These are phyloP conservation scores for Glycine soja DNA, from an alignment of 306 rosid species.

Conservation along the genomic window DNA sequence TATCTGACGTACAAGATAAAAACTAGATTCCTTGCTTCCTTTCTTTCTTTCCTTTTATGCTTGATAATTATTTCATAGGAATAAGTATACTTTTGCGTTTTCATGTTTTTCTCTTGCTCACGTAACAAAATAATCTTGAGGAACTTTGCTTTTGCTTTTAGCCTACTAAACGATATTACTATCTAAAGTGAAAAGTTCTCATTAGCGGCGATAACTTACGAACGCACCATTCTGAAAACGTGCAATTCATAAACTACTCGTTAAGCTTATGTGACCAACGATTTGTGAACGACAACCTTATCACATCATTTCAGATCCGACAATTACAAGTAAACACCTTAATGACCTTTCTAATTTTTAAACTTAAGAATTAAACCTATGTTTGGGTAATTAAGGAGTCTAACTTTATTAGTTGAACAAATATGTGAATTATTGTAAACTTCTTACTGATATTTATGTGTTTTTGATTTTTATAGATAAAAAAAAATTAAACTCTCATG, in stretches of 20 bases:
- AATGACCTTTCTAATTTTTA: too few relatives aligned
- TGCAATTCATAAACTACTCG: neutral
- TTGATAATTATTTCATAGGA: slow-evolving; percentile 9
- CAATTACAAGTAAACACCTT: neutral
- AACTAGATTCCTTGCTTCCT: neutral
- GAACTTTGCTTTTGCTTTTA: slow-evolving; percentile 33
- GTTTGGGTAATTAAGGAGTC: too few relatives aligned
- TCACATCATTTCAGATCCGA: neutral
- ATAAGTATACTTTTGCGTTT: neutral
- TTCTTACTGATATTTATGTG: too few relatives aligned
- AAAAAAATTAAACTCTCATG: too few relatives aligned
- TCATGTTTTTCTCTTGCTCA: slow-evolving; percentile 30
- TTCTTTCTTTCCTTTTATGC: slow-evolving; percentile 20
- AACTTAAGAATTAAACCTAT: too few relatives aligned
- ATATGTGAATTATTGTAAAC: too few relatives aligned
- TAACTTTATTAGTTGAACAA: too few relatives aligned
- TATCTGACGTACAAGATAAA: too few relatives aligned
- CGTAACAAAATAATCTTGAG: slow-evolving; percentile 1
- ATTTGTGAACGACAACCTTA: neutral
- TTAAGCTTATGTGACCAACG: too few relatives aligned
- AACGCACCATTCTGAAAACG: too few relatives aligned
- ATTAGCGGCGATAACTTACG: neutral
- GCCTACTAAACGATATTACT: neutral
- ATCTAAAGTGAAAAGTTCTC: neutral
- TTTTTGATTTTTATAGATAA: too few relatives aligned